A percentile compares a stretch with the other conserved stretches of the same genome.
Evolutionary conservation across 202 grass and related monocot species (phyloP).

Genomic region (Elaeis oleifera): DNA sequence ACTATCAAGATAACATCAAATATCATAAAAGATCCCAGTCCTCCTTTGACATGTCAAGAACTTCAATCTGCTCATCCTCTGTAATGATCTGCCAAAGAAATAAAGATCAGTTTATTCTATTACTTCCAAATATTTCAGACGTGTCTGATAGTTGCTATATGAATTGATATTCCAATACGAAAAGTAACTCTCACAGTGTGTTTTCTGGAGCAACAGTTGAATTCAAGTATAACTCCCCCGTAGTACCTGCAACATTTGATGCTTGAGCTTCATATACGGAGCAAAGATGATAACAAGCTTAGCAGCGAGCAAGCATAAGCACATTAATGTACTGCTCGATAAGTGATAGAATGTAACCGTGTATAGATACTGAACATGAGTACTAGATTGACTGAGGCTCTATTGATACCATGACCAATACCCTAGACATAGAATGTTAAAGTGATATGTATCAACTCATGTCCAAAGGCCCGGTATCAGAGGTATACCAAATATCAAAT

Average conservation of each 20-base stretch:
- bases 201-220: slow-evolving; percentile 8
- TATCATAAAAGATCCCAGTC: slow-evolving; percentile 20
- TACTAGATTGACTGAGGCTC: no score
- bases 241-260: slow-evolving; percentile 13
- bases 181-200: slow-evolving; percentile 8
- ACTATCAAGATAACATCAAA: not conserved
- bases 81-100: slow-evolving; percentile 10
- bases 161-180: not conserved
- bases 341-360: not conserved
- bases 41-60: slow-evolving; percentile 18
- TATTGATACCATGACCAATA: no score
- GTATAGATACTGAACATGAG: not conserved
- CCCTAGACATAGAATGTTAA: no score
- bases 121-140: not conserved
- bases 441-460: no score
- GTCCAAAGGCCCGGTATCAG: no score
- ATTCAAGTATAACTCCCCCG: slow-evolving; percentile 20
- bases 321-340: not conserved
- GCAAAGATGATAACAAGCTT: not conserved
- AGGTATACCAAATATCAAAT: no score
- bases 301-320: not conserved
- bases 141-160: no score
- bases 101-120: not conserved
- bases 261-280: no score
- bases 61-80: slow-evolving; percentile 14